Conservation (phyloP, 164 flowering plant genomes). For the Santalum album region DNA sequence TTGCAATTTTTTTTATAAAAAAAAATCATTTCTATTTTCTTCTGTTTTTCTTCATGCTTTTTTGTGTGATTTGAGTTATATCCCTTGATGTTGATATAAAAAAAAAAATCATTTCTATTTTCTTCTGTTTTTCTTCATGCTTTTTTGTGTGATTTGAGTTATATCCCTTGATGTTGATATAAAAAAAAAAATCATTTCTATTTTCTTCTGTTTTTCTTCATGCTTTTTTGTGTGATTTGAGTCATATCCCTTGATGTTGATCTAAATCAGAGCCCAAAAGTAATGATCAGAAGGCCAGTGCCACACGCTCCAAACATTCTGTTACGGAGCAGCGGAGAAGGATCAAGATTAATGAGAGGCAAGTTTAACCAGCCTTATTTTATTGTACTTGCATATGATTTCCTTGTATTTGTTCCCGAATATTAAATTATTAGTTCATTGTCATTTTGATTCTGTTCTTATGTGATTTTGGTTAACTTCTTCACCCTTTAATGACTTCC, state of each 20-base stretch:
- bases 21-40: neutral
- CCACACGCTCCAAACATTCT: conserved; percentile 57
- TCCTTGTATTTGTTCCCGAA: neutral
- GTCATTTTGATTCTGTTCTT: no score
- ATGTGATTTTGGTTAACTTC: no score
- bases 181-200: neutral
- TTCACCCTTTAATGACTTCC: no score
- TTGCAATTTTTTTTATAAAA: no score
- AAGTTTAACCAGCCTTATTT: conserved; percentile 2
- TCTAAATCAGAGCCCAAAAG: conserved; percentile 39
- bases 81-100: neutral
- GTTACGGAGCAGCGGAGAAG: conserved; percentile 71
- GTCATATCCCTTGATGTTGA: neutral
- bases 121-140: neutral
- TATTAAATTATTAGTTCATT: neutral
- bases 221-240: neutral
- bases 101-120: neutral
- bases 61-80: neutral
- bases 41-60: neutral
- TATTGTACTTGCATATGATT: neutral
- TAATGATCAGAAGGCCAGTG: conserved; percentile 39
- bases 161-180: neutral
- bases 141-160: neutral
- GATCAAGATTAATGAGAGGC: conserved; percentile 75
- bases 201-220: neutral